Base-by-base conservation (phyloP, 768 basidiomycete species). In the Pulveroboletus sp. region DNA sequence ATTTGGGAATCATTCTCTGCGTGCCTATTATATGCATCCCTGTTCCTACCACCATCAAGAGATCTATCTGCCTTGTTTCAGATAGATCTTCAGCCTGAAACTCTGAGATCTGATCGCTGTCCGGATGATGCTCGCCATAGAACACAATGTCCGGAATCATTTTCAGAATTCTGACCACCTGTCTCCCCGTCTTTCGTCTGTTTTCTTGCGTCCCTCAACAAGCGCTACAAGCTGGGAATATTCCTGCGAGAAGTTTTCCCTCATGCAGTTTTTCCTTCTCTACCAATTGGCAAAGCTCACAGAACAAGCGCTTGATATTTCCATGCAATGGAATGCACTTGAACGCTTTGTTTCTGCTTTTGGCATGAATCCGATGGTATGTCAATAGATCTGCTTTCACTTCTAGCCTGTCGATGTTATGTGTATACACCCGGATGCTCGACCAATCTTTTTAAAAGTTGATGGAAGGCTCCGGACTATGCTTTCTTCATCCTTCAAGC, bases 1-100 rank as follows among this genome's bases (percentile, higher is more conserved):
- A 53, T 2, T 45, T 24, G 6, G n/a, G 21, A 10, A 53, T 45
- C 2, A 57, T 39, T 38, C 43, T 51, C 33, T 46, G 56, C 20
- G 52, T 57, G 40, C 49, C 56, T 8, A 49, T 25, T 4, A 57
- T 40, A 24, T 55, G 43, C 47, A 57, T 57, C 2, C 56, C 49
- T 1, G 40, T 57, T 45, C 56, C 43, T 0, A 57, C 53, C 23
- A 57, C 43, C 1, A 55, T 7, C 7, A 55, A 23, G 3, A 55
- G 43, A 43, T 57, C 53, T 16, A 55, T 19, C 0, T 0, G 14
- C 1, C 5, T 21, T 7, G 3, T 3, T 17, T 12, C 17, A 21
- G 25, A 48, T 3, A 55, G 43, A 12, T 57, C 53, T 36, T 45
- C 14, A 0, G 11, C 29, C 32, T 53, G 25, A 32, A 47, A 52